Evolutionary conservation across 2,329 filamentous ascomycete genomes (phyloP), one percentile per base, ranked within the genome.

Genomic region (Alternaria gansuensis): DNA sequence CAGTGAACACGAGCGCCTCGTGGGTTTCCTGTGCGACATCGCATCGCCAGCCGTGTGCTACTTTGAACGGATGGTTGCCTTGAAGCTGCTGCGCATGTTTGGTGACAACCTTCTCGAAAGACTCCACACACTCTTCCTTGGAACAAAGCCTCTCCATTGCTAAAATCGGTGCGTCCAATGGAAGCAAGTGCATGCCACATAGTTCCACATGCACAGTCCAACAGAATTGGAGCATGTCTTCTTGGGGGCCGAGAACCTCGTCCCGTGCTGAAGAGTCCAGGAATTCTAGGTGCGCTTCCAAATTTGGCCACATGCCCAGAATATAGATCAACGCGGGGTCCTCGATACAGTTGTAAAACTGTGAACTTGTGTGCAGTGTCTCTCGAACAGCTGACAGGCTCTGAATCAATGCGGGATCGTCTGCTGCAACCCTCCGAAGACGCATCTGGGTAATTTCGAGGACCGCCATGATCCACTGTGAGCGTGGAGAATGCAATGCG

Each of bases 311-410:
- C 46, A 73, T 53, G 11, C 74, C 73, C 51, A 74, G 60, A 68
- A 75, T 73, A 65, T 69, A 75, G 49, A 74, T 54, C 44, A 70
- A 51, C 33, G 62, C 55, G 51, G 71, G 60, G 45, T 73, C 70
- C 51, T 74, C 58, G 59, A 72, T 62, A 64, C 70, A 73, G 52
- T 52, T 62, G 65, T 73, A 74, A 61, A 74, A 74, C 31, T 60
- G 63, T 9, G 72, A 73, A 33, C 66, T 67, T 33, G 64, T 74
- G 13, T 70, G 61, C 51, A 74, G 56, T 49, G 60, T 67, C 36
- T 52, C 62, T 61, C 71, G 72, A 43, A 69, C 70, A 9, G 54
- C 37, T 57, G 73, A 74, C 55, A 75, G 71, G 65, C 55, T 72
- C 44, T 69, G 41, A 41, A 75, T 68, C 53, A 75, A 51, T 26